Evolutionary conservation across 2,329 filamentous ascomycete genomes (phyloP).

Genomic region (Phialophora expanda): DNA sequence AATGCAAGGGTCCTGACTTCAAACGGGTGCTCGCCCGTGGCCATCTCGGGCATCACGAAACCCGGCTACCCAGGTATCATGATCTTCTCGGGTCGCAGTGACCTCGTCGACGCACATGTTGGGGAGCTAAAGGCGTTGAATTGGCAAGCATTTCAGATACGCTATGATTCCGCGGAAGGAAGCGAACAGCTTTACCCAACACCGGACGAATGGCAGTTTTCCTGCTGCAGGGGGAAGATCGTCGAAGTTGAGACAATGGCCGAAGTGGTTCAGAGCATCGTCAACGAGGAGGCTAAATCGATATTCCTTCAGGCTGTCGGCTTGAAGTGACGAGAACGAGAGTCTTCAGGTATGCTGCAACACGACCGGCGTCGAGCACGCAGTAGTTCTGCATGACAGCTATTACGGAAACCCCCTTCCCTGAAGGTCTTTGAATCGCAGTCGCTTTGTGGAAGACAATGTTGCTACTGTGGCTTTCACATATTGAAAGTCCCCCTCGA

Average conservation of each 20-base stretch:
- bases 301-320: slow-evolving; percentile 30
- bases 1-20: not conserved
- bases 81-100: slow-evolving; percentile 32
- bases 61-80: slow-evolving; percentile 38
- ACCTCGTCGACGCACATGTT: slow-evolving; percentile 34
- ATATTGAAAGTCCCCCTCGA: not conserved
- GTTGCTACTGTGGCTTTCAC: not conserved
- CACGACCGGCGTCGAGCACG: not conserved
- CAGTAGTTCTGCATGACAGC: not conserved
- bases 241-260: slow-evolving; percentile 37
- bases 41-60: slow-evolving; percentile 34
- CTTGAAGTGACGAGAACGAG: slow-evolving; percentile 26
- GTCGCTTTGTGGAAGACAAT: not conserved
- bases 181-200: not conserved
- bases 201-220: slow-evolving; percentile 28
- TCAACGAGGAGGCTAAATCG: slow-evolving; percentile 19
- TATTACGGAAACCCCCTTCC: not conserved
- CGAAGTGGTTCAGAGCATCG: slow-evolving; percentile 32
- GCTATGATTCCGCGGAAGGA: slow-evolving; percentile 31
- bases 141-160: slow-evolving; percentile 37
- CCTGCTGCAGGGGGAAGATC: slow-evolving; percentile 27
- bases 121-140: slow-evolving; percentile 31
- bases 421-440: not conserved
- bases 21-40: not conserved
- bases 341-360: not conserved